These are phyloP conservation scores for Gillenia trifoliata DNA, from an alignment of 306 rosid species.

Conservation along the genomic window DNA sequence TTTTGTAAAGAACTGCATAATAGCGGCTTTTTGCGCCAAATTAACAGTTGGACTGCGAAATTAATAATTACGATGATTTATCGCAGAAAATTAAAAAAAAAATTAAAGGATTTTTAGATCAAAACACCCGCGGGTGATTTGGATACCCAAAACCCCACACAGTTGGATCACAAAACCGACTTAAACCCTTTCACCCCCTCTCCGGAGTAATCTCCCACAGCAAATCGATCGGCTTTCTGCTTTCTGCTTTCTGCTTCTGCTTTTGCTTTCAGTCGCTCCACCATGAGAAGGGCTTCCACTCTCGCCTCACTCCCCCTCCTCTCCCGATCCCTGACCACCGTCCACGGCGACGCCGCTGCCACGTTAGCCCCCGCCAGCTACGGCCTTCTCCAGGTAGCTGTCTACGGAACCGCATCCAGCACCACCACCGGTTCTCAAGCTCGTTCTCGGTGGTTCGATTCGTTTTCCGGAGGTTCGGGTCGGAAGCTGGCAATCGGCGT, in stretches of 20 bases:
- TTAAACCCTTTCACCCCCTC: conserved; percentile 18
- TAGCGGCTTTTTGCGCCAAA: neutral
- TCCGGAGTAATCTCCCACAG: neutral
- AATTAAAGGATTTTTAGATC: neutral
- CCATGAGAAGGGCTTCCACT: conserved; percentile 62
- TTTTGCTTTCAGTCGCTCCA: neutral
- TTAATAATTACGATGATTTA: neutral
- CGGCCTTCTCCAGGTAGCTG: conserved; percentile 50
- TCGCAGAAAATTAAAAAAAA: too few species aligned
- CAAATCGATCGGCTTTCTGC: neutral
- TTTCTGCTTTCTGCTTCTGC: too few species aligned
- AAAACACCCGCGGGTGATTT: neutral
- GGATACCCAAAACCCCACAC: neutral
- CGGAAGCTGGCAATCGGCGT: conserved; percentile 36
- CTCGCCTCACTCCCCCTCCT: conserved; percentile 38
- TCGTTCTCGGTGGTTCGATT: conserved; percentile 39
- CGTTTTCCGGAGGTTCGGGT: conserved; percentile 17
- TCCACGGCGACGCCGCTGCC: conserved; percentile 23
- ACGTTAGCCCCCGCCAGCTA: conserved; percentile 22
- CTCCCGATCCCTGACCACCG: conserved; percentile 50
- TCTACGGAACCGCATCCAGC: conserved; percentile 39
- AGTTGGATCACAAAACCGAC: conserved; percentile 12
- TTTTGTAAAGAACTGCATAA: too few species aligned
- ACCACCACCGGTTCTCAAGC: conserved; percentile 14
- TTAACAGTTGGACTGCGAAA: neutral